Conservation (phyloP, 129 eudicot species). For the Helianthus tuberosus region DNA sequence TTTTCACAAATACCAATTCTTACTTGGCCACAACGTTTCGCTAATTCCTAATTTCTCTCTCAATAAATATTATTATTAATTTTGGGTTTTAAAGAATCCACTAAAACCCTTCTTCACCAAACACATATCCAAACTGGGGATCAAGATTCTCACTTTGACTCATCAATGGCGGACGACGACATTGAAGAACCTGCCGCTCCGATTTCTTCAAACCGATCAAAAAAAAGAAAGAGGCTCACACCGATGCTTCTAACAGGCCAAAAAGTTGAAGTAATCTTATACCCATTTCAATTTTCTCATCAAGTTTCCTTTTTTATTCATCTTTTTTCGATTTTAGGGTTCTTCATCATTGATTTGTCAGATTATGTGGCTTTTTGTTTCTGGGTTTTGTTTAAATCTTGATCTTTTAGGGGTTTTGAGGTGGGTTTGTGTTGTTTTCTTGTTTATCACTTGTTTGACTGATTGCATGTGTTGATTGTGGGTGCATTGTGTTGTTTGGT, state of each 20-base stretch:
- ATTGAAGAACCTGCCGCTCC: slow-evolving; percentile 18
- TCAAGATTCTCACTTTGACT: slow-evolving; percentile 15
- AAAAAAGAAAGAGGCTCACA: slow-evolving; percentile 28
- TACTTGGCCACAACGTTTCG: slow-evolving; percentile 49
- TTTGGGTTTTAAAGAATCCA: slow-evolving; percentile 31
- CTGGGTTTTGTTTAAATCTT: slow-evolving; percentile 22
- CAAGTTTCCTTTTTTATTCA: not conserved
- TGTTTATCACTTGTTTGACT: not conserved
- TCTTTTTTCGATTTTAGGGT: slow-evolving; percentile 6
- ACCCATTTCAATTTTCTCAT: slow-evolving; percentile 9
- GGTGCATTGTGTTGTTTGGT: slow-evolving; percentile 13
- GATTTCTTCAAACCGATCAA: slow-evolving; percentile 21
- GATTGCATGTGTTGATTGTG: slow-evolving; percentile 10
- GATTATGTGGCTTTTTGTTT: slow-evolving; percentile 7
- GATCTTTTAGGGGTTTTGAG: slow-evolving; percentile 17
- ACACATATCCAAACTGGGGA: slow-evolving; percentile 32
- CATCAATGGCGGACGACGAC: slow-evolving; percentile 40
- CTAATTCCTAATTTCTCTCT: slow-evolving; percentile 20
- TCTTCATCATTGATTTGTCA: not conserved
- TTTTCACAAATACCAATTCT: slow-evolving; percentile 15
- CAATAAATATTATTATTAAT: not conserved
- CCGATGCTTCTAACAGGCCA: slow-evolving; percentile 17
- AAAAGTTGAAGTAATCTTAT: slow-evolving; percentile 38
- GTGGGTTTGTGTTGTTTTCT: slow-evolving; percentile 7
- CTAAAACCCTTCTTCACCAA: slow-evolving; percentile 45